Percentiles rank a stretch among this genome's conserved stretches.
Evolutionary conservation across 2,329 filamentous ascomycete species (phyloP).

Genomic region (Fusarium chlamydosporum): DNA sequence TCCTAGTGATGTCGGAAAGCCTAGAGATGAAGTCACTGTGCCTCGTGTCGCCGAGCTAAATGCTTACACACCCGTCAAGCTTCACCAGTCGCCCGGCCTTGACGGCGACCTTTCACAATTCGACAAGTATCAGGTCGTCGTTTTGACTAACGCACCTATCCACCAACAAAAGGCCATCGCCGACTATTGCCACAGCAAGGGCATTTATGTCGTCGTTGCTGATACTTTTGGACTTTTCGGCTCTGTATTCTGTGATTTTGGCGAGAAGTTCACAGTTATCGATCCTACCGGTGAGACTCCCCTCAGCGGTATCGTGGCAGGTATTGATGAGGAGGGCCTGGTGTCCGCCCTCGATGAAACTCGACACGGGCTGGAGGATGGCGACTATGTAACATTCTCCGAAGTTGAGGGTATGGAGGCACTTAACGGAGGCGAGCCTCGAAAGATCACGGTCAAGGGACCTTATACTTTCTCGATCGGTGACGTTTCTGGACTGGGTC

Average conservation of each 20-base stretch:
- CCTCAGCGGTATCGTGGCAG: conserved; percentile 88
- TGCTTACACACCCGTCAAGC: conserved; percentile 90
- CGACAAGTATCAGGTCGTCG: conserved; percentile 92
- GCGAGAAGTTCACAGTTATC: conserved; percentile 90
- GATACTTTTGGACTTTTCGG: conserved; percentile 96
- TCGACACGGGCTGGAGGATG: conserved; percentile 94
- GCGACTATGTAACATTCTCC: conserved; percentile 94
- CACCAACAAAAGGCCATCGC: conserved; percentile 86
- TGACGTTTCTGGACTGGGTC: conserved; percentile 87
- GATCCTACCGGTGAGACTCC: conserved; percentile 93
- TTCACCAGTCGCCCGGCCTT: conserved; percentile 77
- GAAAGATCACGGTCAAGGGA: conserved; percentile 93
- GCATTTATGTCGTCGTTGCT: conserved; percentile 88
- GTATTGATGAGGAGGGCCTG: conserved; percentile 88
- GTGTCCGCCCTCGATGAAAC: conserved; percentile 96
- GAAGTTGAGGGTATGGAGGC: conserved; percentile 93
- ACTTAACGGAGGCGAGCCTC: conserved; percentile 85
- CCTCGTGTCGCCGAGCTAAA: conserved; percentile 95
- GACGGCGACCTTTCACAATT: conserved; percentile 83
- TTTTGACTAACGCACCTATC: conserved; percentile 87
- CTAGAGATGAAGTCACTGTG: conserved; percentile 86
- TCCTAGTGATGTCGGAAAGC: conserved; percentile 89
- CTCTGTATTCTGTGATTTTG: conserved; percentile 97
- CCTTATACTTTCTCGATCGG: conserved; percentile 98
- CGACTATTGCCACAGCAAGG: conserved; percentile 94